Conservation (phyloP, 495 filamentous ascomycete species). For the Lentithecium fluviatile region DNA sequence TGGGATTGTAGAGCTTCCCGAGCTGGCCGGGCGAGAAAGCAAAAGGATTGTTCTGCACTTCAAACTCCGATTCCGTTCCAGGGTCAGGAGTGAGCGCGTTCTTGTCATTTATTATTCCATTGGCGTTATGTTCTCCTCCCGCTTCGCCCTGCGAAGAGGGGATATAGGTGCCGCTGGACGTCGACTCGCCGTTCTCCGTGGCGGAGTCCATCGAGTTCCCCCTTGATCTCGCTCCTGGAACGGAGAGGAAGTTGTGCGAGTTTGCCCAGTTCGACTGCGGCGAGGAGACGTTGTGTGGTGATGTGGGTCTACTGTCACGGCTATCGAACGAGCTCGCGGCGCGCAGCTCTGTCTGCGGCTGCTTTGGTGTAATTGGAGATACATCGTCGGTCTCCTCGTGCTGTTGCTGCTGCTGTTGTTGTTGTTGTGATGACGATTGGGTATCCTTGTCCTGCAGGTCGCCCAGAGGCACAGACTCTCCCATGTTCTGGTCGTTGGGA, state of each 20-base stretch:
- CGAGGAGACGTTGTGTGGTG: conserved; percentile 84
- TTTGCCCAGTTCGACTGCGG: conserved; percentile 54
- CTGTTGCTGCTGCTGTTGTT: background rate
- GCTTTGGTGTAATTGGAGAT: conserved; percentile 13
- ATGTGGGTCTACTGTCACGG: conserved; percentile 77
- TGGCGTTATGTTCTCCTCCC: conserved; percentile 22
- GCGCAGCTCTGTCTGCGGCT: conserved; percentile 58
- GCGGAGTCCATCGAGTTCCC: conserved; percentile 64
- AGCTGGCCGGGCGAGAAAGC: conserved; percentile 81
- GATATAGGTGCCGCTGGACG: conserved; percentile 49
- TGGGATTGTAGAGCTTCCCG: conserved; percentile 76
- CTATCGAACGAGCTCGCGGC: conserved; percentile 68
- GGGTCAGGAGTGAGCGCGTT: conserved; percentile 68
- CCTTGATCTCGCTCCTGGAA: conserved; percentile 61
- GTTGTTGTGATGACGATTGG: conserved; percentile 9
- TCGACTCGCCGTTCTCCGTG: conserved; percentile 51
- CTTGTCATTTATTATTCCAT: conserved; percentile 49
- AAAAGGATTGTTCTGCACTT: conserved; percentile 73
- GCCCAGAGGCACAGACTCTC: conserved; percentile 19
- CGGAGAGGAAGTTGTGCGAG: conserved; percentile 60
- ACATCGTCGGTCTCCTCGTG: conserved; percentile 11
- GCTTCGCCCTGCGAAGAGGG: conserved; percentile 46
- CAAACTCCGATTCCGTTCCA: conserved; percentile 68
- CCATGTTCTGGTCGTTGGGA: conserved; percentile 28
- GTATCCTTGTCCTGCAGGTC: conserved; percentile 19